These are phyloP conservation scores for Alternaria hordeiaustralica DNA, from an alignment of 2,329 filamentous ascomycete genomes.

Conservation along the genomic window DNA sequence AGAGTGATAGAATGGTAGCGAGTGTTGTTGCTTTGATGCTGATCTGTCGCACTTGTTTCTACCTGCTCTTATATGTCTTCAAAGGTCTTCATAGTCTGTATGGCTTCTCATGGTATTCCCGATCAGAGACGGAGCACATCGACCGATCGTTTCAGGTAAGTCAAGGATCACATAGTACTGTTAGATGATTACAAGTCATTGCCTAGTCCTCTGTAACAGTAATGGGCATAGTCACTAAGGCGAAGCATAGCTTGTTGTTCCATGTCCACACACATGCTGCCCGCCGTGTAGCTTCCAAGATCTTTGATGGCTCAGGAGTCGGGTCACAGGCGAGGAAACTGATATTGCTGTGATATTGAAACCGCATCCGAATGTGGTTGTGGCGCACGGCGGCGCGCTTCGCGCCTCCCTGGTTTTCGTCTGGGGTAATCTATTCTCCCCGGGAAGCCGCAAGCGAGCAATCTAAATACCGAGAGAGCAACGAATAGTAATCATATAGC, in stretches of 20 bases:
- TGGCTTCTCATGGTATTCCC: neutral
- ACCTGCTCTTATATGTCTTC: slow-evolving; percentile 9
- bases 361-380: slow-evolving; percentile 1
- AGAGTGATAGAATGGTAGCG: neutral
- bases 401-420: slow-evolving; percentile 10
- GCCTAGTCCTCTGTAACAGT: neutral
- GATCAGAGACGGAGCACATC: neutral
- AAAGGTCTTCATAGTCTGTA: neutral
- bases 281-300: slow-evolving; percentile 6
- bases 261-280: slow-evolving; percentile 3
- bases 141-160: neutral
- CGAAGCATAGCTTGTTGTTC: slow-evolving; percentile 3
- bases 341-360: slow-evolving; percentile 26
- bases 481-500: neutral
- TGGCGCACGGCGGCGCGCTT: neutral
- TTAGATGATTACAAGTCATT: slow-evolving; percentile 11
- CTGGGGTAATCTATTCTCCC: slow-evolving; percentile 25
- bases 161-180: slow-evolving; percentile 3
- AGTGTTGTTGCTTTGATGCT: neutral
- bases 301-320: neutral
- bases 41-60: neutral
- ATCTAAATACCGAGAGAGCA: neutral
- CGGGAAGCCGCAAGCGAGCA: slow-evolving; percentile 32
- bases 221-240: slow-evolving; percentile 8
- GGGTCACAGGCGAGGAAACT: slow-evolving; percentile 3